phyloP scores from a whole-genome alignment of 805 yeast genomes.

The Pichia californica region DNA sequence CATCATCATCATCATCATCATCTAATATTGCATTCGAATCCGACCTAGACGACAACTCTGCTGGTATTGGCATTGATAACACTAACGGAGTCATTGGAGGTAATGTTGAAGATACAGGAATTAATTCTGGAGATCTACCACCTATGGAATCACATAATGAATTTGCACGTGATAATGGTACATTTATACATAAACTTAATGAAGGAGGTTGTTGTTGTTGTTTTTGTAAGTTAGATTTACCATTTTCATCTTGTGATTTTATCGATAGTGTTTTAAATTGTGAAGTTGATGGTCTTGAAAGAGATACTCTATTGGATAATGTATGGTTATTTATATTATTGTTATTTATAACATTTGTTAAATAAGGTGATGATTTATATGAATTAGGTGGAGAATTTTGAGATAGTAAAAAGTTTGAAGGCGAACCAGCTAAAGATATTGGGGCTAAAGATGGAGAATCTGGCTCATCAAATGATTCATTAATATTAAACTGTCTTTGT shows the following conservation, averaged over 20 bases:
- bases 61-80: conserved; percentile 22
- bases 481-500: too few relatives aligned
- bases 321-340: background rate
- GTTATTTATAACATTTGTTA: background rate
- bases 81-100: conserved; percentile 34
- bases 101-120: conserved; percentile 29
- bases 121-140: conserved; percentile 30
- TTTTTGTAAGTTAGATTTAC: too few relatives aligned
- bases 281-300: background rate
- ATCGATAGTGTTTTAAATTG: conserved; percentile 2
- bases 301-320: background rate
- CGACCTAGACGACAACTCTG: conserved; percentile 9
- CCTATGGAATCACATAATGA: conserved; percentile 24
- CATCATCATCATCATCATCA: conserved; percentile 15
- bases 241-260: background rate
- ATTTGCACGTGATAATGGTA: conserved; percentile 17
- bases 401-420: conserved; percentile 48
- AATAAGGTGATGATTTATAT: conserved; percentile 21
- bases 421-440: conserved; percentile 47
- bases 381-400: conserved; percentile 46
- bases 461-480: conserved; percentile 25
- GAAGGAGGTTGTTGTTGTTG: too few relatives aligned
- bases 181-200: too few relatives aligned
- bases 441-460: conserved; percentile 50
- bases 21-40: conserved; percentile 6